Evolutionary conservation across 768 basidiomycete species (phyloP), one percentile per base, ranked within the genome.

Genomic region (Collybia nuda): DNA sequence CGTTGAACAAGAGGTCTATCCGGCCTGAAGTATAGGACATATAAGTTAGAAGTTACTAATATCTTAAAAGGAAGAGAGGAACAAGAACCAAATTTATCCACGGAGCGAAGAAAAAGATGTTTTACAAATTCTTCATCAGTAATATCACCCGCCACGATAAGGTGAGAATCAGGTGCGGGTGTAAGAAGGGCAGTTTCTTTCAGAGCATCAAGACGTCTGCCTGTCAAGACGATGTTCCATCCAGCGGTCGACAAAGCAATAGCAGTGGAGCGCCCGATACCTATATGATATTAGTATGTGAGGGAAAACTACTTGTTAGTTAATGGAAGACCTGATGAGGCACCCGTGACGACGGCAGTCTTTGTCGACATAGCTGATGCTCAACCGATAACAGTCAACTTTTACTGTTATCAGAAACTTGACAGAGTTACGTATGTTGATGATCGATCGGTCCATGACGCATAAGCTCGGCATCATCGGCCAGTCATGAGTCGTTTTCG

Each of bases 1-100:
- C 91, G 64, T 93, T 93, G 71, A 93, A 95, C 21, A 93, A 59
- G 28, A 93, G 60, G 64, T 94, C 90, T 9, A 90, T 57, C 3
- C 83, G 74, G 14, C 83, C 86, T 88, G 54, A 11, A 40, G 14
- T 11, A 14, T 32, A 14, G 32, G 9, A 6, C 32, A 32, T 5
- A 32, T n/a, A n/a, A n/a, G n/a, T n/a, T n/a, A n/a, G n/a, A n/a
- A n/a, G n/a, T n/a, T n/a, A n/a, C n/a, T n/a, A n/a, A n/a, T n/a
- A n/a, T n/a, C n/a, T n/a, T n/a, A n/a, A n/a, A n/a, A n/a, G n/a
- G 11, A 24, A 11, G 18, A 51, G 62, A 43, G 55, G 6, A 15
- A 37, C 22, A 14, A 68, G 50, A 39, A 76, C 90, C 89, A 62
- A 86, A 90, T 41, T 72, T 69, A 19, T 71, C 66, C 29, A 81